These are phyloP conservation scores for Barnettozyma hawaiiensis DNA, from an alignment of 1,139 yeast species.

Conservation along the genomic window DNA sequence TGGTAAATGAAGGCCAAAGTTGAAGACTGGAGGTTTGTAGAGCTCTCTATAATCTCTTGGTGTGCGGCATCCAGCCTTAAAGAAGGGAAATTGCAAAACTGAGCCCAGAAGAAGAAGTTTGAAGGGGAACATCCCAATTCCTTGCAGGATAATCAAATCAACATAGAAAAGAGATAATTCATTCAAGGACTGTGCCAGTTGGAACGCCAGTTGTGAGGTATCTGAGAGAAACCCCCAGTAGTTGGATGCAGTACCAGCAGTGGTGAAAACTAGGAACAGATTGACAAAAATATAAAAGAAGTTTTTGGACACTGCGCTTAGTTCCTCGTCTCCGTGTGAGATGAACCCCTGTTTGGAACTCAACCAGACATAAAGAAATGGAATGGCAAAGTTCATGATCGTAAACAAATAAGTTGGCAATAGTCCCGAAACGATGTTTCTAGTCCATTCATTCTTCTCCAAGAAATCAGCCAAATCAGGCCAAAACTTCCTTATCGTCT, in stretches of 20 bases:
- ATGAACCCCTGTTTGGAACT: conserved; percentile 67
- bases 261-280: conserved; percentile 69
- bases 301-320: conserved; percentile 69
- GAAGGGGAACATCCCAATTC: conserved; percentile 74
- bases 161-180: conserved; percentile 68
- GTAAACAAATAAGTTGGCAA: conserved; percentile 74
- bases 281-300: conserved; percentile 76
- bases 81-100: conserved; percentile 51
- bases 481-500: conserved; percentile 68
- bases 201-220: conserved; percentile 69
- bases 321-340: conserved; percentile 70
- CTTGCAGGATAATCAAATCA: conserved; percentile 68
- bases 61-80: conserved; percentile 53
- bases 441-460: conserved; percentile 59
- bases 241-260: conserved; percentile 75
- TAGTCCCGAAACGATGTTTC: conserved; percentile 66
- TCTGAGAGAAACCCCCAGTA: conserved; percentile 74
- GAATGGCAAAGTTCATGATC: conserved; percentile 57
- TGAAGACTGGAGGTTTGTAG: conserved; percentile 71
- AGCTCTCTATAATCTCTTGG: conserved; percentile 67
- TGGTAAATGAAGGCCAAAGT: conserved; percentile 77
- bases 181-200: conserved; percentile 63
- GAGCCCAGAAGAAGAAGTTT: conserved; percentile 63
- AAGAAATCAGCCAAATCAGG: conserved; percentile 61
- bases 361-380: conserved; percentile 62